Evolutionary conservation across 257 asterid genomes (phyloP).

Genomic region (Solanum chilense): DNA sequence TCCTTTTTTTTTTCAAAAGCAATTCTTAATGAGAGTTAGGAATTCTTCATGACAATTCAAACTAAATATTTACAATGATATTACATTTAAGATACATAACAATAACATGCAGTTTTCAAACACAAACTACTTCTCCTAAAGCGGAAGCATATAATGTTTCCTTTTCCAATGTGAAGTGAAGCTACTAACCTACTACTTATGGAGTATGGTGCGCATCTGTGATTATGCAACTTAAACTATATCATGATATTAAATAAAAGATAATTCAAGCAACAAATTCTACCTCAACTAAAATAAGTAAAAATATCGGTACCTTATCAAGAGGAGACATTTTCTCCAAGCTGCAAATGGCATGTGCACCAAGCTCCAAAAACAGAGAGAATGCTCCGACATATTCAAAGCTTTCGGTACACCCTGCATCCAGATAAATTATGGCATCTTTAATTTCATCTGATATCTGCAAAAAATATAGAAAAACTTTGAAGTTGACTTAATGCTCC

Average conservation of each 20-base stretch:
- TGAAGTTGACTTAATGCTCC: not conserved
- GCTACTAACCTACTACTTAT: not conserved
- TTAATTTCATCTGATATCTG: conserved; percentile 80
- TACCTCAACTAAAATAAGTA: not conserved
- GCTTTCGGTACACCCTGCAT: conserved; percentile 93
- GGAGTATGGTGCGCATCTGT: not conserved
- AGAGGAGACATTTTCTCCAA: conserved; percentile 71
- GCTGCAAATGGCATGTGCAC: conserved; percentile 79
- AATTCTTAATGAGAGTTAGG: not conserved
- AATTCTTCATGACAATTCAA: not conserved
- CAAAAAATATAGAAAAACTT: not conserved
- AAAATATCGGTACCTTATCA: conserved; percentile 43
- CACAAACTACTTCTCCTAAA: not conserved
- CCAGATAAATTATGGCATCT: conserved; percentile 70
- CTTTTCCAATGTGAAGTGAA: not conserved
- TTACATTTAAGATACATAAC: not conserved
- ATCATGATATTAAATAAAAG: not conserved
- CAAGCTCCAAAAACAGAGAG: conserved; percentile 81
- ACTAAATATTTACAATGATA: not conserved
- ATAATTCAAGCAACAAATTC: not conserved
- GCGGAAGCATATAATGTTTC: not conserved
- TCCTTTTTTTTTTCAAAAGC: not conserved
- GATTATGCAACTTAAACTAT: not conserved
- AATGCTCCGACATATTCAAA: conserved; percentile 77
- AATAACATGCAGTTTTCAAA: not conserved